phyloP scores from a whole-genome alignment of 495 filamentous ascomycete genomes.

The Aspergillus nidulans region DNA sequence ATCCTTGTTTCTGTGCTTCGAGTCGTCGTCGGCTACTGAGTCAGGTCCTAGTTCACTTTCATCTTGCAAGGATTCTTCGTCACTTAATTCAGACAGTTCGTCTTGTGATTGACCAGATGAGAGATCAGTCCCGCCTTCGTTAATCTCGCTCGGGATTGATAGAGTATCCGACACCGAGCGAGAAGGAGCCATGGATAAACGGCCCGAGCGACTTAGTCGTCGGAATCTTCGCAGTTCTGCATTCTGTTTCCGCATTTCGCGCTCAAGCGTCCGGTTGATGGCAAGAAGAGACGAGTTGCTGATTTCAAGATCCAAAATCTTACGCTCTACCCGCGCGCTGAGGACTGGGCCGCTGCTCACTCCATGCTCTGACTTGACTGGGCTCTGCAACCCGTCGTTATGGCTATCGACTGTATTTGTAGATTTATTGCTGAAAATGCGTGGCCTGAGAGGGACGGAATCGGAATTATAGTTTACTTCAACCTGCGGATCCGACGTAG shows the following conservation, averaged over 20 bases:
- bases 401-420: conserved; percentile 28
- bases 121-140: conserved; percentile 33
- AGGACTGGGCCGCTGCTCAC: conserved; percentile 62
- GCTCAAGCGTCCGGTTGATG: conserved; percentile 92
- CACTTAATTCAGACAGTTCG: conserved; percentile 44
- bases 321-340: conserved; percentile 85
- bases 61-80: conserved; percentile 37
- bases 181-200: conserved; percentile 55
- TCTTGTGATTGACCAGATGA: conserved; percentile 33
- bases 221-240: conserved; percentile 80
- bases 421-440: conserved; percentile 40
- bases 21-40: conserved; percentile 39
- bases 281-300: conserved; percentile 93
- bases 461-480: conserved; percentile 24
- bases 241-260: conserved; percentile 86
- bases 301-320: conserved; percentile 96
- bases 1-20: conserved; percentile 49
- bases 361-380: conserved; percentile 41
- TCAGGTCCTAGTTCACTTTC: conserved; percentile 31
- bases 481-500: conserved; percentile 20
- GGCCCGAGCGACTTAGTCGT: conserved; percentile 72
- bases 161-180: conserved; percentile 42
- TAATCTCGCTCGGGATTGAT: conserved; percentile 33
- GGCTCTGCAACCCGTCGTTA: conserved; percentile 36
- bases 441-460: conserved; percentile 33